Conservation (phyloP, 768 basidiomycete species). For the Mycena rebaudengoi region DNA sequence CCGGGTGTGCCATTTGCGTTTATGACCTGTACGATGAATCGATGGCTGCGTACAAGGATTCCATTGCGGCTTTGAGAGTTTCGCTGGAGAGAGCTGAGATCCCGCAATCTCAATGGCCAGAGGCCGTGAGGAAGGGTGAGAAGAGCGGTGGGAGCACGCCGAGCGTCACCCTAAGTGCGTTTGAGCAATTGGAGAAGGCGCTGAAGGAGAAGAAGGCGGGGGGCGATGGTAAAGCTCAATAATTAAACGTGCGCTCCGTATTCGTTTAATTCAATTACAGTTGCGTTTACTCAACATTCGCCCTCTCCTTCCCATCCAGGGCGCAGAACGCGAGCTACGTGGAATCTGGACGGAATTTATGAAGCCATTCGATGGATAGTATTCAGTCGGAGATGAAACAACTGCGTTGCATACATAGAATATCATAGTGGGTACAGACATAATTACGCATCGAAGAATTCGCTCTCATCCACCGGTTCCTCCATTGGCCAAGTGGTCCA, state of each 20-base stretch:
- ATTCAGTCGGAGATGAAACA: conserved; percentile 14
- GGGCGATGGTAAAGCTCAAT: neutral
- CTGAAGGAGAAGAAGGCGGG: conserved; percentile 55
- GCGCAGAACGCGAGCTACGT: neutral
- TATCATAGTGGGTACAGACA: too few species aligned
- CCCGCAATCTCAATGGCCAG: conserved; percentile 74
- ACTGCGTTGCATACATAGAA: too few species aligned
- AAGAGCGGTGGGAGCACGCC: conserved; percentile 30
- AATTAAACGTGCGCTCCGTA: neutral
- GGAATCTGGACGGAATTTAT: conserved; percentile 37
- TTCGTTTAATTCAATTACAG: neutral
- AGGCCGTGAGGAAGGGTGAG: conserved; percentile 17
- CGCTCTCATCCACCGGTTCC: too few species aligned
- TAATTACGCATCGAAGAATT: too few species aligned
- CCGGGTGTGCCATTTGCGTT: conserved; percentile 91
- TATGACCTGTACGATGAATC: conserved; percentile 89
- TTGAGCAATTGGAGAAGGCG: conserved; percentile 74
- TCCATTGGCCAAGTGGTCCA: too few species aligned
- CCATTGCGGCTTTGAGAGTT: conserved; percentile 57
- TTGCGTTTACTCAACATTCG: neutral
- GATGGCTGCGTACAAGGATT: conserved; percentile 65
- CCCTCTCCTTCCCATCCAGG: neutral
- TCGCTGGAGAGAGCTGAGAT: conserved; percentile 58
- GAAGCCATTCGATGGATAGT: conserved; percentile 49
- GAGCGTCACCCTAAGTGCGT: conserved; percentile 63